Conservation (phyloP, 2,329 filamentous ascomycete species). For the Verticillium tricorpus region DNA sequence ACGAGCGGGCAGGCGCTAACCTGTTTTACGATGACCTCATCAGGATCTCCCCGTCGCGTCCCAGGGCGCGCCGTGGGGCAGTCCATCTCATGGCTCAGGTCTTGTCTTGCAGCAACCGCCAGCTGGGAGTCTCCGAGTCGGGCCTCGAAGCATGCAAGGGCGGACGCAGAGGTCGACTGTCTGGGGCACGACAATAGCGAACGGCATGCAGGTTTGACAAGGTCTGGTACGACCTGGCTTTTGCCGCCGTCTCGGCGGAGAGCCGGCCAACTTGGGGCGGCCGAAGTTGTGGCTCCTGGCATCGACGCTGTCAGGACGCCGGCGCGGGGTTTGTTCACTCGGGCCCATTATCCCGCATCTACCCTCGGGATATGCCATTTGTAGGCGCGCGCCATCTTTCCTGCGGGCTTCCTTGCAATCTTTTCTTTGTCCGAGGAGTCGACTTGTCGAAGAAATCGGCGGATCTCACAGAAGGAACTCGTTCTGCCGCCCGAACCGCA, state of each 20-base stretch:
- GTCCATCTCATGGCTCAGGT: neutral
- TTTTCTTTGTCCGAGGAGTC: neutral
- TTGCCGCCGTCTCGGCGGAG: neutral
- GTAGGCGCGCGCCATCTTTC: neutral
- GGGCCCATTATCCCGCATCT: neutral
- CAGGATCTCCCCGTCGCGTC: neutral
- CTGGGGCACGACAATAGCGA: neutral
- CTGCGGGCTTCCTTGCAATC: neutral
- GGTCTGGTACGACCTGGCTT: neutral
- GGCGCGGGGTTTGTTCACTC: neutral
- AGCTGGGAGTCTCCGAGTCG: neutral
- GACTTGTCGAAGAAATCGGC: neutral
- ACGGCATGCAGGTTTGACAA: neutral
- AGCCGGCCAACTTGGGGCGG: neutral
- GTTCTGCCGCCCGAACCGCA: neutral
- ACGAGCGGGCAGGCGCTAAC: neutral
- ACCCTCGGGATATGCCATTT: neutral
- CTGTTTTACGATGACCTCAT: neutral
- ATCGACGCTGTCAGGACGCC: neutral
- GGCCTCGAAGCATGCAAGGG: neutral
- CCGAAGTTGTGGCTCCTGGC: neutral
- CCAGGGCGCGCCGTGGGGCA: neutral
- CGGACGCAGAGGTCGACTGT: neutral
- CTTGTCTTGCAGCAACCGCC: neutral
- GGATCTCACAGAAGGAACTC: neutral